Evolutionary conservation across 495 filamentous ascomycete species (phyloP), one percentile per base, ranked within the genome.

Genomic region (Neurospora sp.): DNA sequence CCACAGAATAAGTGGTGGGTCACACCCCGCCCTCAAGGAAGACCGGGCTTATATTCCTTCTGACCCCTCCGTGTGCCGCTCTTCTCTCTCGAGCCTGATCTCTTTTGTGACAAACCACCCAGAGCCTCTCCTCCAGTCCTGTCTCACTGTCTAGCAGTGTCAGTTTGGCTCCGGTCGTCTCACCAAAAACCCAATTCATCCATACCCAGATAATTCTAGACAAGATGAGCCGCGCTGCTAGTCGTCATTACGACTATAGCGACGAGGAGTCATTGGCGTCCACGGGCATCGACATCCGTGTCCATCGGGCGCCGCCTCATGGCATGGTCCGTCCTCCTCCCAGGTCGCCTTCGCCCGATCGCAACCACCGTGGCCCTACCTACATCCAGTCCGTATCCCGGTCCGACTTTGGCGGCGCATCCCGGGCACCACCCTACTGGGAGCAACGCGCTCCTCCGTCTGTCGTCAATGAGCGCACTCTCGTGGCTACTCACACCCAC

Each of bases 221-320:
- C 59, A 54, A 69, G 36, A 39, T 24, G 13, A 70, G 24, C 54
- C 70, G 17, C 42, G 28, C 69, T 39, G 24, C 7, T 69, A n/a
- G 37, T 48, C 73, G 76, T 21, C 36, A 79, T 79, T 75, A 74
- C 71, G 31, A 70, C 72, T 78, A 75, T 66, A 79, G 78, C 71
- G 78, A 79, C 76, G 78, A 79, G 31, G 78, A 79, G 74, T 78
- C 77, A 39, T 15, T 66, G 54, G 54, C 54, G 54, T 66, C 54
- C 54, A 66, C 54, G 54, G 54, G 54, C 54, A 74, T 87, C 74
- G 84, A 86, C 76, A 81, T 88, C 73, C 85, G 77, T 66, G 75
- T 85, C 45, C 78, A 79, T 17, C 83, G 80, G 76, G 71, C 37
- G 70, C 31, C 34, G 38, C 71, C 78, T 80, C 69, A 73, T 78